Evolutionary conservation across 1,284 basidiomycete genomes (phyloP), one percentile per base, ranked within the genome.

Genomic region (Ustilago loliicola): DNA sequence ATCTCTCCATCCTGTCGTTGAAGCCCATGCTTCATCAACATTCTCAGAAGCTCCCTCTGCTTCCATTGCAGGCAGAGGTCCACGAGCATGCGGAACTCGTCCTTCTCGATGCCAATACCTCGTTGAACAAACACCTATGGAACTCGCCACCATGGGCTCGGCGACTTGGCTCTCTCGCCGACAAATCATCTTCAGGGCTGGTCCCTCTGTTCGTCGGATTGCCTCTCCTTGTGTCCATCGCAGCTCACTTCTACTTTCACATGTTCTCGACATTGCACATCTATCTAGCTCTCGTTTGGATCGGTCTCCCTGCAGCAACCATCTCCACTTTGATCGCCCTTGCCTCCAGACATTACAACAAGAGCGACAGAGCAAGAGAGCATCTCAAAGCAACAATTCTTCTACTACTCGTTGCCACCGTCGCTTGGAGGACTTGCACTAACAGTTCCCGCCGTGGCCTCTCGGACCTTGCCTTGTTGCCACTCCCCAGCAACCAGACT

Each of bases 231-330:
- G 29, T 54, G 19, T 72, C 70, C 1, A 63, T 66, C 40, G 21
- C 61, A 21, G 70, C 64, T 2, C 70, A 72, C 56, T 36, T 72
- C 56, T 72, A 72, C 61, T 72, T 72, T 13, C 50, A 29, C 0
- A 66, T 72, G 70, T 72, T 72, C 56, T 72, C 70, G 2, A 72
- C 70, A 15, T 32, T 72, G 4, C 70, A 72, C 47, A 56, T 72
- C 55, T 72, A 62, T 19, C 64, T 72, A 4, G 70, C 70, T 1
- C 27, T 72, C 27, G 70, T 63, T 51, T 72, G 70, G 70, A 38
- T 72, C 15, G 70, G 70, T 38, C 21, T 72, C 2, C 70, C 70
- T 1, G 23, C 19, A 25, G 70, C 70, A 1, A 52, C 64, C 23
- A 21, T 63, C 25, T 50, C 51, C 15, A 63, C 64, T 4, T 17